Evolutionary conservation across 306 rosid genomes (phyloP).

Genomic region (Fragaria nilgerrensis): DNA sequence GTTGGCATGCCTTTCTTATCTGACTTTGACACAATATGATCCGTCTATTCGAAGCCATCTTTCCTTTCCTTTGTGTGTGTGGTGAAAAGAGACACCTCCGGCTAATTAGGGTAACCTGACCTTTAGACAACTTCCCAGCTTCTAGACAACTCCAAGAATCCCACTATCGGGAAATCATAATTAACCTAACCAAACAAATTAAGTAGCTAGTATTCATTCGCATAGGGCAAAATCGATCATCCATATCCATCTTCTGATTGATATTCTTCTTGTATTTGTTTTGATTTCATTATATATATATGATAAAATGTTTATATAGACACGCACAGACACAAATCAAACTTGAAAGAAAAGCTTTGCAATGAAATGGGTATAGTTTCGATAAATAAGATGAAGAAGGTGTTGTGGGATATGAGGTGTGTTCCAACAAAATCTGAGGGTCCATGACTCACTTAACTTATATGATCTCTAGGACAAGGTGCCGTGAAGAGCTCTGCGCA

Average conservation of each 20-base stretch:
- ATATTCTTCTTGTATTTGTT: not conserved
- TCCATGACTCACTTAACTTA: conserved; percentile 1
- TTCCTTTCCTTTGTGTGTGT: not conserved
- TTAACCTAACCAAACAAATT: not conserved
- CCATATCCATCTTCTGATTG: not conserved
- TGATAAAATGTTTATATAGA: no score
- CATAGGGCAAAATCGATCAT: not conserved
- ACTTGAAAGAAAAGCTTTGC: not conserved
- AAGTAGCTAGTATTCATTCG: not conserved
- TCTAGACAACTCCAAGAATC: not conserved
- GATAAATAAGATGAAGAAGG: conserved; percentile 2
- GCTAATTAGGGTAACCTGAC: not conserved
- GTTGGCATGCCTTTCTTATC: not conserved
- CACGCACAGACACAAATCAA: no score
- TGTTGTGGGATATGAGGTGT: conserved; percentile 12
- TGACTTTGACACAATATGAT: not conserved
- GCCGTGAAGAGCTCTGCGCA: conserved; percentile 5
- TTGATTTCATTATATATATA: not conserved
- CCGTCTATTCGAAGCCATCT: not conserved
- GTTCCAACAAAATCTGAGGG: conserved; percentile 5
- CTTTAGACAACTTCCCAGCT: not conserved
- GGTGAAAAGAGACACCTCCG: not conserved
- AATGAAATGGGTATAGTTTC: not conserved
- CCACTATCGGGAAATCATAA: not conserved
- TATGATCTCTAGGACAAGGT: not conserved